phyloP scores from a whole-genome alignment of 768 basidiomycete genomes.

The Trametes sanguinea region DNA sequence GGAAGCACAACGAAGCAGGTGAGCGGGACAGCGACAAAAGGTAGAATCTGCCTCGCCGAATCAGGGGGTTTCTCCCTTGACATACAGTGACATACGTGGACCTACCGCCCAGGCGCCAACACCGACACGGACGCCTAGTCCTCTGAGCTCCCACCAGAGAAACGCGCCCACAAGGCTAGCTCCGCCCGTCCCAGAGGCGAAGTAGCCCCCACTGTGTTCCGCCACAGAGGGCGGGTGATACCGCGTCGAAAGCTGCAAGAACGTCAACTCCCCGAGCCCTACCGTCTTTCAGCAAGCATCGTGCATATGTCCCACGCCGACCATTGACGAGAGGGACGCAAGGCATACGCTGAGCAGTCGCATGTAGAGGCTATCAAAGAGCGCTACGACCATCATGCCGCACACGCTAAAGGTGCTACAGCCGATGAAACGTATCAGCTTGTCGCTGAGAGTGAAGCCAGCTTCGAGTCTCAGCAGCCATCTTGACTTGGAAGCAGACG shows the following conservation, averaged over 20 bases:
- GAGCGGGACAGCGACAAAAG: slow-evolving; percentile 68
- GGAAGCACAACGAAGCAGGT: slow-evolving; percentile 82
- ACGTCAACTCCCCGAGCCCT: slow-evolving; percentile 95
- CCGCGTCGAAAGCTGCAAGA: slow-evolving; percentile 88
- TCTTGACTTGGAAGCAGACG: too few species aligned
- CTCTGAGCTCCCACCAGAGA: slow-evolving; percentile 92
- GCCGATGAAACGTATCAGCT: slow-evolving; percentile 54
- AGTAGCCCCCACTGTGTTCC: slow-evolving; percentile 87
- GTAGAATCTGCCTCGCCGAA: slow-evolving; percentile 60
- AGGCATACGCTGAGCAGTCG: slow-evolving; percentile 79
- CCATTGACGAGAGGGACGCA: slow-evolving; percentile 76
- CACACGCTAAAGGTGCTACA: slow-evolving; percentile 74
- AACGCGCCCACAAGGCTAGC: slow-evolving; percentile 92
- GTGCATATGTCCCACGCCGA: slow-evolving; percentile 42
- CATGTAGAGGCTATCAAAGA: slow-evolving; percentile 62
- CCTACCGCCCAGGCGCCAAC: slow-evolving; percentile 82
- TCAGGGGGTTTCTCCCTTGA: neutral
- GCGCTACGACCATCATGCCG: slow-evolving; percentile 89
- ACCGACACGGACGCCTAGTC: slow-evolving; percentile 79
- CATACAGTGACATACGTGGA: neutral
- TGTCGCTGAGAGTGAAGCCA: too few species aligned
- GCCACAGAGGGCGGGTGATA: slow-evolving; percentile 69
- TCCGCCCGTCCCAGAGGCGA: slow-evolving; percentile 91
- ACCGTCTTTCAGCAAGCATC: neutral
- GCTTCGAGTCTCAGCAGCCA: too few species aligned